Evolutionary conservation across 1,284 basidiomycete species (phyloP), one percentile per base, ranked within the genome.

Genomic region (Rhodotorula sp.): DNA sequence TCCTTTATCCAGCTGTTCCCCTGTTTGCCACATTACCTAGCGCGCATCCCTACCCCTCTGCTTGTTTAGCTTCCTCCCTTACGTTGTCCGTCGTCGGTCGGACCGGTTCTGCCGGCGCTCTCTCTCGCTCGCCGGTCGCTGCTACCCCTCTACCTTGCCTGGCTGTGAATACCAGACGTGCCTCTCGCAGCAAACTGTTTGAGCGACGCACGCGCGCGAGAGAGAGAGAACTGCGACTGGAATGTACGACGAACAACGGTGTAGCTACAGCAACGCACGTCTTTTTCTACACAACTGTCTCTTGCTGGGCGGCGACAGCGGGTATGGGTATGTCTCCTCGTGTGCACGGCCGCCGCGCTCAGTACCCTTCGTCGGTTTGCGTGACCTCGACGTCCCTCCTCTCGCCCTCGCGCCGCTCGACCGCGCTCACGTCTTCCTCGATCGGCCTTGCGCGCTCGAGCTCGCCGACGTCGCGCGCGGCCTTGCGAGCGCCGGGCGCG

Each of bases 381-480:
- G 25, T 59, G 19, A 70, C 60, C 54, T 70, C 64, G 25, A 70
- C 68, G 21, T 70, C 64, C 34, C 45, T 55, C 41, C 53, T 25
- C 53, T 63, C 62, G 19, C 45, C 62, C 44, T 55, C 12, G 12
- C 53, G 4, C 19, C 16, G 19, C 53, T 61, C 46, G 7, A 54
- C 50, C 45, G 44, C 64, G 7, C 49, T 49, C 19, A 12, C 41
- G 10, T 25, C 46, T 2, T 54, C 54, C 34, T 48, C 21, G 1
- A 67, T 25, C 53, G 45, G 59, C 16, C 17, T 12, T 12, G 61
- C 42, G 14, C n/a, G 9, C 21, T 48, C 19, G 48, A 63, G 53
- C 44, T 63, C 17, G 25, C 19, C 23, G 8, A 62, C 63, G 56
- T 53, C 61, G 27, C 45, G 41, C 48, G 66, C 49, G 9, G 53